Evolutionary conservation across 2,329 filamentous ascomycete genomes (phyloP).

Genomic region (Huntiella decipiens): DNA sequence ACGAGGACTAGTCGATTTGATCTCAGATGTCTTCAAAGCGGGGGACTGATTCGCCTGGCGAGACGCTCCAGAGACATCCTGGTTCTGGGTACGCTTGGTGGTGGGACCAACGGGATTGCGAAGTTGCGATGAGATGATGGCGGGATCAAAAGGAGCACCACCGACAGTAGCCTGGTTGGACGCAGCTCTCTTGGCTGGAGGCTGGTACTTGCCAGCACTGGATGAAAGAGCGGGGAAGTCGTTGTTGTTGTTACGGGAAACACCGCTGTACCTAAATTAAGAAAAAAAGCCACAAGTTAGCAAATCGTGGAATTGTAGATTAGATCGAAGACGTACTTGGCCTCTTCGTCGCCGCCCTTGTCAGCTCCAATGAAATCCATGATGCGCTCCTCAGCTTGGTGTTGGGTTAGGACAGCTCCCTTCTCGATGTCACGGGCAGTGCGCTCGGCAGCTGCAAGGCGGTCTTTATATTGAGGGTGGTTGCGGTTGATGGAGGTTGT

Average conservation of each 20-base stretch:
- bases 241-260: constrained; percentile 42
- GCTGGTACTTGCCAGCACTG: constrained; percentile 50
- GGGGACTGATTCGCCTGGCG: constrained; percentile 7
- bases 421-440: constrained; percentile 82
- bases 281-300: neutral
- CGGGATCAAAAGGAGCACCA: constrained; percentile 65
- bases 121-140: constrained; percentile 78
- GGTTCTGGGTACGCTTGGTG: constrained; percentile 5
- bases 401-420: constrained; percentile 52
- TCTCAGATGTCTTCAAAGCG: constrained; percentile 18
- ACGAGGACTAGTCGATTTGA: constrained; percentile 16
- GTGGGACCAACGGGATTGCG: constrained; percentile 3
- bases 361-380: constrained; percentile 45
- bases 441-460: constrained; percentile 58
- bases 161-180: constrained; percentile 53
- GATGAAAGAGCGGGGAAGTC: constrained; percentile 41
- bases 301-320: neutral
- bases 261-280: constrained; percentile 61
- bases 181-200: constrained; percentile 69
- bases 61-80: constrained; percentile 3
- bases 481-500: constrained; percentile 76
- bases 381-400: constrained; percentile 78
- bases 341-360: constrained; percentile 70
- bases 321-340: constrained; percentile 42
- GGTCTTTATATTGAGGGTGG: constrained; percentile 63